Conservation (phyloP, 805 yeast species). For the Cyberlindnera xylosilytica region DNA sequence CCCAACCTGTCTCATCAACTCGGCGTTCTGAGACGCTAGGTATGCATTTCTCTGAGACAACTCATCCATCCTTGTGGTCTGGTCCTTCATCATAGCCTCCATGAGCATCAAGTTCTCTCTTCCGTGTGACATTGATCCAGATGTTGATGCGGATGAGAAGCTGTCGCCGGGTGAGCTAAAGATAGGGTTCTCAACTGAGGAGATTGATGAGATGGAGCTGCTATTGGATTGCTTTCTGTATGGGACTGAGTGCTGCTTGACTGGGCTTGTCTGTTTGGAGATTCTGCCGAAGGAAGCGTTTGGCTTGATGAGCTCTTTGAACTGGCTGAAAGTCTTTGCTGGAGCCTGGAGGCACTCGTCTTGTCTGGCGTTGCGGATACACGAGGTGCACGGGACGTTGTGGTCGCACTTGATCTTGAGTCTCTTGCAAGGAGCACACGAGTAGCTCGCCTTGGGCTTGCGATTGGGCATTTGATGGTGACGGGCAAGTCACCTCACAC, state of each 20-base stretch:
- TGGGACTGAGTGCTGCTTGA: not conserved
- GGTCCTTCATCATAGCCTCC: constrained; percentile 6
- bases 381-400: constrained; percentile 19
- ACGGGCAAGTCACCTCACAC: too few relatives aligned
- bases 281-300: constrained; percentile 21
- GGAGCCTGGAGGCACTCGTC: constrained; percentile 19
- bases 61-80: constrained; percentile 6
- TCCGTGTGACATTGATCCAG: not conserved
- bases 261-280: constrained; percentile 7
- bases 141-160: not conserved
- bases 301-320: constrained; percentile 21
- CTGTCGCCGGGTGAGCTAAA: constrained; percentile 5
- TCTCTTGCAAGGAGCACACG: constrained; percentile 22
- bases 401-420: constrained; percentile 22
- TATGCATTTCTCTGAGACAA: constrained; percentile 2
- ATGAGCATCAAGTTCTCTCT: constrained; percentile 1
- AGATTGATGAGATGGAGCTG: constrained; percentile 7
- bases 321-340: constrained; percentile 16
- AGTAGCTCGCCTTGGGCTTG: constrained; percentile 16
- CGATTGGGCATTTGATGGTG: constrained; percentile 9
- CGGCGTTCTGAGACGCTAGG: constrained; percentile 11
- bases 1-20: constrained; percentile 10
- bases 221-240: constrained; percentile 4
- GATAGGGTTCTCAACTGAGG: constrained; percentile 5
- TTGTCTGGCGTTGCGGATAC: constrained; percentile 12